Base-by-base conservation (phyloP, 2,329 filamentous ascomycete genomes). In the Ustulina deusta region DNA sequence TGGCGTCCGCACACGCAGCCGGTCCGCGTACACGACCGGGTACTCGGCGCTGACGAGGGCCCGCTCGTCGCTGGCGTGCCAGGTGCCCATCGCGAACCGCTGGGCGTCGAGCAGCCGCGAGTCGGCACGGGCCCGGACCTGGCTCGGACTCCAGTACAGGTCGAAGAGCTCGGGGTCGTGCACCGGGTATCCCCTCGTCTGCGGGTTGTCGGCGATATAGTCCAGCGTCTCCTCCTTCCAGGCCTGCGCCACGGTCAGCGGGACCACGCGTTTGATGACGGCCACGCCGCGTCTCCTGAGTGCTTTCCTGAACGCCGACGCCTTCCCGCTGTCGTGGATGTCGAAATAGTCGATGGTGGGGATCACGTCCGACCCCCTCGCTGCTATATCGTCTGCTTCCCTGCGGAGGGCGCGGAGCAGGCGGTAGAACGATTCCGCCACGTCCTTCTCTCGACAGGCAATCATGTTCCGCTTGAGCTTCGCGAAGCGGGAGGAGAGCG, bases 71-170 rank as follows among this genome's bases (percentile, higher is more conserved):
- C 84, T 83, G 0, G 83, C 83, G 74, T 82, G 83, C 90, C 90
- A 93, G 61, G 91, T 79, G 9, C 81, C 73, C 83, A 92, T 89
- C 48, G 93, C 84, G 52, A 87, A 87, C 6, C 81, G 81, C 72
- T 93, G 91, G 0, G 88, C 83, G 13, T 80, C 78, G 27, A 93
- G 80, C 68, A 93, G 79, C 63, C 88, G 86, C 0, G 88, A 86
- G 75, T 94, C 89, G 0, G 84, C 81, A 17, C 91, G 86, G 3
- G 91, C 91, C 68, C 86, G 84, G 44, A 91, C 82, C 76, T 94
- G 91, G 1, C 89, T 82, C 0, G 84, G 83, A 0, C 89, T 90
- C 91, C 91, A 93, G 79, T 93, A 93, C 1, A 93, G 80, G 75
- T 93, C 91, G 74, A 87, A 92, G 2, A 93, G 90, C 48, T 91